Evolutionary conservation across 2,329 filamentous ascomycete genomes (phyloP), one percentile per base, ranked within the genome.

Genomic region (Colletotrichum gigasporum): DNA sequence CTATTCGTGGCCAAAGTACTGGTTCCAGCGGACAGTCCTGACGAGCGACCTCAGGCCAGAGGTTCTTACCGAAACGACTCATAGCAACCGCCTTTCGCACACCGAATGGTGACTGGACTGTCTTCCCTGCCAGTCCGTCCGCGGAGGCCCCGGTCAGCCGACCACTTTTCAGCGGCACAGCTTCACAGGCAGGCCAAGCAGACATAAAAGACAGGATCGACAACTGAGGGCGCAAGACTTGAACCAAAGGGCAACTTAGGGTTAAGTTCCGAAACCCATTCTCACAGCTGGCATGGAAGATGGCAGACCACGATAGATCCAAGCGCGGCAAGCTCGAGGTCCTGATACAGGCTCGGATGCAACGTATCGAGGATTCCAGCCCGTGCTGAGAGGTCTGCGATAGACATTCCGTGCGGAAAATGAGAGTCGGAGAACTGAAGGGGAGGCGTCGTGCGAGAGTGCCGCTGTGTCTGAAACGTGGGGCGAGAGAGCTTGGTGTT

Each of bases 211-310:
- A 85, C 82, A 82, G 81, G 80, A 85, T 80, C 85, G 79, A 89
- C 89, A 89, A 91, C 90, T 86, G 81, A 82, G 78, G 84, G 83
- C 87, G 88, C 88, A 91, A 94, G 73, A 85, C 91, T 92, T 67
- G 71, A 76, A 88, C 92, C 91, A 91, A 88, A 82, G 78, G 75
- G 82, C 79, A 82, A 82, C 86, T 91, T 97, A 97, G 94, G 94
- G 94, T 97, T 97, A 97, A 94, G 92, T 94, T 94, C 92, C 93
- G 89, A 90, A 80, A 82, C 79, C 82, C 83, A 83, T 87, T 90
- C 87, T 85, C 86, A 79, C 80, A 81, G 77, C 74, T 74, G 73
- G 71, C 73, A 72, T 72, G 68, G 73, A 78, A 76, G 72, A 76
- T 75, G 69, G 70, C 67, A 63, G 66, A 60, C 71, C 77, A 74